Conservation (phyloP, 495 filamentous ascomycete genomes). For the Aspergillus saccharolyticus region DNA sequence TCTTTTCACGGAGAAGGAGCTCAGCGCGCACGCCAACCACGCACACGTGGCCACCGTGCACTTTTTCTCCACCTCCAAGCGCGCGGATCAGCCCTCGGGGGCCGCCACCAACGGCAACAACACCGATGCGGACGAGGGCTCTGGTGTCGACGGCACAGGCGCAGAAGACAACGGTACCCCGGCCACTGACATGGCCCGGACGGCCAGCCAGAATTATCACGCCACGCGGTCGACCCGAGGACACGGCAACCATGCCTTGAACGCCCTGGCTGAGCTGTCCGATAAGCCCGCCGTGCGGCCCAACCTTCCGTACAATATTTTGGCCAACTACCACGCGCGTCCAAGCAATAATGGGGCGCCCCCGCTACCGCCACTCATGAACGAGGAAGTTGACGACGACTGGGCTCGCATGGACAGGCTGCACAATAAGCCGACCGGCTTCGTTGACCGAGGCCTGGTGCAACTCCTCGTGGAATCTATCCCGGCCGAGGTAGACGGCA, state of each 20-base stretch:
- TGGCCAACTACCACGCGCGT: conserved; percentile 45
- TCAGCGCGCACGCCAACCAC: conserved; percentile 66
- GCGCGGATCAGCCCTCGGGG: conserved; percentile 40
- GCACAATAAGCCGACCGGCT: conserved; percentile 28
- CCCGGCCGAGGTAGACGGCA: conserved; percentile 29
- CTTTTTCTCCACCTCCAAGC: conserved; percentile 48
- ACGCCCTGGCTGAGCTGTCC: conserved; percentile 57
- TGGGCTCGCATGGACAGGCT: conserved; percentile 51
- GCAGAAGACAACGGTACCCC: conserved; percentile 52
- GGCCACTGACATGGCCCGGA: conserved; percentile 65
- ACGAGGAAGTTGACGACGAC: conserved; percentile 57
- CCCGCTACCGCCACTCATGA: conserved; percentile 47
- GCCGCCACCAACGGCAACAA: conserved; percentile 41
- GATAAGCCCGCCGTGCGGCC: conserved; percentile 60
- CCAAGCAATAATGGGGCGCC: conserved; percentile 41
- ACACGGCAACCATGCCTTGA: conserved; percentile 50
- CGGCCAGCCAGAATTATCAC: conserved; percentile 59
- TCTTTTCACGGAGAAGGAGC: conserved; percentile 91
- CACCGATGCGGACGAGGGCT: conserved; percentile 42
- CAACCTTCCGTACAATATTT: conserved; percentile 57
- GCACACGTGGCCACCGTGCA: conserved; percentile 63
- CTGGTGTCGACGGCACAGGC: conserved; percentile 37
- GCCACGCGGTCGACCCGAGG: conserved; percentile 67
- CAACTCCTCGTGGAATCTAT: conserved; percentile 32
- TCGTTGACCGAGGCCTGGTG: conserved; percentile 36